Conservation (phyloP, 73 alveolate genomes). For the Paramecium primaurelia region DNA sequence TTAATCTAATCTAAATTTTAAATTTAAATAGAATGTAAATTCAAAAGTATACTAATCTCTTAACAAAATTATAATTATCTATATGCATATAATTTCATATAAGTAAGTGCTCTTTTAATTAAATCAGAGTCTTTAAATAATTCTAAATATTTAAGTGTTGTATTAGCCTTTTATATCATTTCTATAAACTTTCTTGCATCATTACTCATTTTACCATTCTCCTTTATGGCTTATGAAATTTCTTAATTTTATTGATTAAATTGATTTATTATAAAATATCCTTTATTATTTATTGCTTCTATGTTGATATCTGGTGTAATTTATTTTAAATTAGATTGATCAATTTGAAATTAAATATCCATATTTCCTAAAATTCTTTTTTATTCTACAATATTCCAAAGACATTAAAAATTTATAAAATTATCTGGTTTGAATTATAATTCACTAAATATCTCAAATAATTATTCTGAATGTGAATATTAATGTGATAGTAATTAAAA, state of each 20-base stretch:
- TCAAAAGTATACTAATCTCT: background rate
- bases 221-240: background rate
- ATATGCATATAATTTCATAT: background rate
- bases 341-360: background rate
- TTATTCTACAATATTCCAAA: background rate
- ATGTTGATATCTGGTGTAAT: background rate
- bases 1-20: background rate
- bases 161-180: background rate
- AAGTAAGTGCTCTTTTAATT: background rate
- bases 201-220: background rate
- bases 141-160: slow-evolving; percentile 1
- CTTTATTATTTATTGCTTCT: background rate
- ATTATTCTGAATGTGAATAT: background rate
- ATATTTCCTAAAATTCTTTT: background rate
- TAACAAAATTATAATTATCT: slow-evolving; percentile 27
- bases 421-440: background rate
- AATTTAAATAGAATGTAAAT: background rate
- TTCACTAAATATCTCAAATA: background rate
- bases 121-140: slow-evolving; percentile 19
- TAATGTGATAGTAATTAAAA: background rate
- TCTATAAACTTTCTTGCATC: background rate
- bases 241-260: background rate
- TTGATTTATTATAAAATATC: background rate
- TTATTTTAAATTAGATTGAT: background rate
- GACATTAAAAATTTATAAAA: background rate